phyloP scores from a whole-genome alignment of 192 early-diverging fungal genomes.

The Radiomyces spectabilis region DNA sequence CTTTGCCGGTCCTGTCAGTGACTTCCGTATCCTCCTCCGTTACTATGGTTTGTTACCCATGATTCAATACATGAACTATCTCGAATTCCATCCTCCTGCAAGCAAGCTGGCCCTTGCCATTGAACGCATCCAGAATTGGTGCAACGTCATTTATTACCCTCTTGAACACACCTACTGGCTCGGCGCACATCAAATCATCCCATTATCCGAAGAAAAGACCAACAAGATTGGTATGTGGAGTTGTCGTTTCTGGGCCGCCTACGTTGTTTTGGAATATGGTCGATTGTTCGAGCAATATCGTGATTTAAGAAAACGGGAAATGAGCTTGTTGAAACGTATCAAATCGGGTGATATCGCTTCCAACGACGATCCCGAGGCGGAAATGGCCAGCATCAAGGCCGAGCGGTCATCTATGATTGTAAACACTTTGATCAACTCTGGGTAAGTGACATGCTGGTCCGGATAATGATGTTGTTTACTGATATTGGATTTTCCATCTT shows the following conservation, averaged over 20 bases:
- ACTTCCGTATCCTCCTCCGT: slow-evolving; percentile 89
- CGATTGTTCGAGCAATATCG: slow-evolving; percentile 68
- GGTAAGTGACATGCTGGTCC: slow-evolving; percentile 41
- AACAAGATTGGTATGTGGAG: slow-evolving; percentile 86
- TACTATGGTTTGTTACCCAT: slow-evolving; percentile 79
- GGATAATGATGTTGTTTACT: not conserved
- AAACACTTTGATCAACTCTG: slow-evolving; percentile 81
- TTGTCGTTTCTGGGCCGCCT: slow-evolving; percentile 94
- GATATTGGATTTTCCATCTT: slow-evolving; percentile 8
- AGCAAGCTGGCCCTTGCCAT: slow-evolving; percentile 56
- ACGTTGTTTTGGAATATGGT: slow-evolving; percentile 84
- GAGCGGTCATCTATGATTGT: slow-evolving; percentile 56
- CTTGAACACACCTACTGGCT: slow-evolving; percentile 97
- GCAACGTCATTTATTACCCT: slow-evolving; percentile 87
- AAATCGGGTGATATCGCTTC: slow-evolving; percentile 42
- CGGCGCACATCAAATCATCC: slow-evolving; percentile 75
- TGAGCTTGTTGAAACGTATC: slow-evolving; percentile 37
- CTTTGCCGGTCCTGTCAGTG: slow-evolving; percentile 77
- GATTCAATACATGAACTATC: slow-evolving; percentile 76
- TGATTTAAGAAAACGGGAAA: slow-evolving; percentile 41
- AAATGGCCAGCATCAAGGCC: slow-evolving; percentile 52
- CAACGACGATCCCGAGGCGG: slow-evolving; percentile 50
- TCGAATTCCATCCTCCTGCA: slow-evolving; percentile 68
- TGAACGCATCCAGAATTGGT: slow-evolving; percentile 82
- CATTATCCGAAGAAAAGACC: slow-evolving; percentile 60